Percentiles rank a stretch among this genome's conserved stretches.
phyloP scores from a whole-genome alignment of 2,329 filamentous ascomycete species.

The Calonectria ilicicola region DNA sequence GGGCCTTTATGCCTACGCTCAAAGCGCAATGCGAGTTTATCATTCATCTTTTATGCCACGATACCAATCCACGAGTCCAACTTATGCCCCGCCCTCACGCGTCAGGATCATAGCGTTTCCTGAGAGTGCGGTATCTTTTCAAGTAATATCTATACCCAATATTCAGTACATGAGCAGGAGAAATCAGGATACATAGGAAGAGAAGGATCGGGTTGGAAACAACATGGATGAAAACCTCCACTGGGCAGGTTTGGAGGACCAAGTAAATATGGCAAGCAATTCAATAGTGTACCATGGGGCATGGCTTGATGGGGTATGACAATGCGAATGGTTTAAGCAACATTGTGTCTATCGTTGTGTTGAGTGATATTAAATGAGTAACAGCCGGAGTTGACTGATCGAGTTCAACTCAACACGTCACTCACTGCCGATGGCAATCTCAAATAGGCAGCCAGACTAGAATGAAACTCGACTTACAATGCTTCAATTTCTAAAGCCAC shows the following conservation, averaged over 20 bases:
- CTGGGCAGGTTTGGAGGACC: conserved; percentile 11
- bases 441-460: background rate
- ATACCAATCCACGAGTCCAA: background rate
- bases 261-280: conserved; percentile 6
- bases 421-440: background rate
- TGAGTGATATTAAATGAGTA: background rate
- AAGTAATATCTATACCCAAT: conserved; percentile 68
- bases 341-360: background rate
- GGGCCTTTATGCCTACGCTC: conserved; percentile 14
- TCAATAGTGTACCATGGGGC: conserved; percentile 5
- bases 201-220: background rate
- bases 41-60: background rate
- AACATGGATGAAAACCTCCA: conserved; percentile 8
- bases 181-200: conserved; percentile 12
- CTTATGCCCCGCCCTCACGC: conserved; percentile 40
- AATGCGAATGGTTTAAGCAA: background rate
- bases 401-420: background rate
- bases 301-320: conserved; percentile 1
- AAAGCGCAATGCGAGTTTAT: conserved; percentile 10
- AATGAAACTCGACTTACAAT: conserved; percentile 70
- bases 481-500: conserved; percentile 82
- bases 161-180: conserved; percentile 35
- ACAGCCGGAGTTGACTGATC: background rate
- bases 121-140: conserved; percentile 88
- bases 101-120: conserved; percentile 77